Evolutionary conservation across 768 basidiomycete genomes (phyloP).

Genomic region (Russula sp.): DNA sequence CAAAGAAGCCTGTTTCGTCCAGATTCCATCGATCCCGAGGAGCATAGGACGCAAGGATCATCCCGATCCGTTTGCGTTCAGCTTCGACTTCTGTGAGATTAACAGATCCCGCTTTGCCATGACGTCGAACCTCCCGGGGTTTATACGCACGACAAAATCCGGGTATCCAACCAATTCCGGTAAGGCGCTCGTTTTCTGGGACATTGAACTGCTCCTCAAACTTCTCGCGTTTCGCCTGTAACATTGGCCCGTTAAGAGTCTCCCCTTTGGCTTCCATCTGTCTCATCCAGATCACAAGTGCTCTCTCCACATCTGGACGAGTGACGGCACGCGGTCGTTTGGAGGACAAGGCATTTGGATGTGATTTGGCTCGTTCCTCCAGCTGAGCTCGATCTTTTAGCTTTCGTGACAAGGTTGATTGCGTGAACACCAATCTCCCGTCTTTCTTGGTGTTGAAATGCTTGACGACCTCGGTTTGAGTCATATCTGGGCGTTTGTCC

Average conservation of each 20-base stretch:
- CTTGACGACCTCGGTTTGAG: too few relatives aligned
- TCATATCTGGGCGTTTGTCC: too few relatives aligned
- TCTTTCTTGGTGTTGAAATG: too few relatives aligned
- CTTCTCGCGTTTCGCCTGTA: background rate
- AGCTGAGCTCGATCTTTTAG: too few relatives aligned
- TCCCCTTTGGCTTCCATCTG: background rate
- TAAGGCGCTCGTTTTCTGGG: background rate
- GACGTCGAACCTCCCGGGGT: background rate
- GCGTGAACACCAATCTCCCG: too few relatives aligned
- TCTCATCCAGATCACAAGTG: background rate
- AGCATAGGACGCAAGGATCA: background rate
- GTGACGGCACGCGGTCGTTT: background rate
- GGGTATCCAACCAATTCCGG: background rate
- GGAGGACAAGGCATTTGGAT: background rate
- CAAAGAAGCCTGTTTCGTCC: background rate
- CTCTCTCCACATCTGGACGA: background rate
- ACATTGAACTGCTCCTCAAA: background rate
- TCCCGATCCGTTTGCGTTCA: background rate
- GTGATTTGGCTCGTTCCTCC: too few relatives aligned
- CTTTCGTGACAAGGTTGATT: too few relatives aligned
- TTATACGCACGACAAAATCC: background rate
- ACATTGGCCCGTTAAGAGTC: background rate
- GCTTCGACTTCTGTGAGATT: background rate
- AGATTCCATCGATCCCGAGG: background rate
- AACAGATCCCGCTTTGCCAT: background rate